These are phyloP conservation scores for Colletotrichum sp. DNA, from an alignment of 2,329 filamentous ascomycete genomes.

Conservation along the genomic window DNA sequence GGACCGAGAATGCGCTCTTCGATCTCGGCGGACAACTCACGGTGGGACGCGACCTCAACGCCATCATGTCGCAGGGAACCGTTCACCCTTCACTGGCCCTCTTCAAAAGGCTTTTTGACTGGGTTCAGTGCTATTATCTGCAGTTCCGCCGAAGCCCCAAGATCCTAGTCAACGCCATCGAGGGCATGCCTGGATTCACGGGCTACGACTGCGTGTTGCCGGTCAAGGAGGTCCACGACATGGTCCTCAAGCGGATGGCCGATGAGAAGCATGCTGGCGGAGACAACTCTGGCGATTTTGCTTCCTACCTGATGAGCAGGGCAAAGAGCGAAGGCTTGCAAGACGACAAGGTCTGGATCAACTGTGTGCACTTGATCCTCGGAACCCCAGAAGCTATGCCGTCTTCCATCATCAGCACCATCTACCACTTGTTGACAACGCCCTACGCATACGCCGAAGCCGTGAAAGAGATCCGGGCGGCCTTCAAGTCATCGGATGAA, in stretches of 20 bases:
- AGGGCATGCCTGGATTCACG: not conserved
- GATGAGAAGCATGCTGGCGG: not conserved
- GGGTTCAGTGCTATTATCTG: not conserved
- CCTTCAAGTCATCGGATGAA: conserved; percentile 38
- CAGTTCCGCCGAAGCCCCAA: not conserved
- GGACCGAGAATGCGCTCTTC: not conserved
- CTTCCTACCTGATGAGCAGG: not conserved
- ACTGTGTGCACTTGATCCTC: conserved; percentile 25
- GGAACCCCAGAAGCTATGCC: conserved; percentile 52
- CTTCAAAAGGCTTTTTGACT: not conserved
- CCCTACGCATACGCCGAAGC: conserved; percentile 33
- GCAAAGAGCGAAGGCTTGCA: not conserved
- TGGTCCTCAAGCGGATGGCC: not conserved
- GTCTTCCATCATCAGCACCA: conserved; percentile 42
- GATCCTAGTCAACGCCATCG: not conserved
- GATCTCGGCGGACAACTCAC: not conserved
- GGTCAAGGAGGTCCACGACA: not conserved
- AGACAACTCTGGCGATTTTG: not conserved
- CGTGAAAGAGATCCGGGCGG: conserved; percentile 40
- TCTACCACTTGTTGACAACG: conserved; percentile 41
- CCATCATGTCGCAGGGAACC: not conserved
- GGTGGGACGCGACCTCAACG: not conserved
- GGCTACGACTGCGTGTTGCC: not conserved
- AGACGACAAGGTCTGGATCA: conserved; percentile 13
- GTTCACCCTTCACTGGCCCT: not conserved